Conservation (phyloP, 1,284 basidiomycete species). For the Mycena citricolor region DNA sequence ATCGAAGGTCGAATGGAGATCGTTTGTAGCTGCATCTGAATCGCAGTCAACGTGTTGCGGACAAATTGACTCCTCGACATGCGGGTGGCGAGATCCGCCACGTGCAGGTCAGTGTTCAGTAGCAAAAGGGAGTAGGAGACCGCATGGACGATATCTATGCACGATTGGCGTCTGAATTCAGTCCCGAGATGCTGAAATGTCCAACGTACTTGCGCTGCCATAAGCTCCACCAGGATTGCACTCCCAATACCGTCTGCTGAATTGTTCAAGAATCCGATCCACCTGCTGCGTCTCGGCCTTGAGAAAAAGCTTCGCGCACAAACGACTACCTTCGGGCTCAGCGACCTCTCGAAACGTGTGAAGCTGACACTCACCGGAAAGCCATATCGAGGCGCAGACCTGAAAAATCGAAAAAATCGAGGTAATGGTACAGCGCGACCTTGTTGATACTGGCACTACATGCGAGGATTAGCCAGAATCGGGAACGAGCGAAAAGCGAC, state of each 20-base stretch:
- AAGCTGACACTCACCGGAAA: slow-evolving; percentile 63
- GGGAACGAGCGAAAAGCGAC: slow-evolving; percentile 34
- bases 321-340: too few relatives aligned
- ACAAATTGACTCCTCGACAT: slow-evolving; percentile 97
- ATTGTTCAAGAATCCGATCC: slow-evolving; percentile 92
- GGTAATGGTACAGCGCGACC: slow-evolving; percentile 75
- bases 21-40: slow-evolving; percentile 70
- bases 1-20: slow-evolving; percentile 46
- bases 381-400: slow-evolving; percentile 83
- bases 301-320: slow-evolving; percentile 90
- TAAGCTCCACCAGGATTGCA: slow-evolving; percentile 83
- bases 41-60: slow-evolving; percentile 85
- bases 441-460: slow-evolving; percentile 75
- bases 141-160: slow-evolving; percentile 84
- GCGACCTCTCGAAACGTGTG: too few relatives aligned
- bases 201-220: slow-evolving; percentile 75
- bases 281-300: slow-evolving; percentile 98
- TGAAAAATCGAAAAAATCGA: slow-evolving; percentile 88
- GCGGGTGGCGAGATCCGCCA: slow-evolving; percentile 84
- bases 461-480: neutral
- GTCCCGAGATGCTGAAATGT: slow-evolving; percentile 7
- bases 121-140: slow-evolving; percentile 91
- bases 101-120: slow-evolving; percentile 96
- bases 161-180: slow-evolving; percentile 1
- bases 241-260: slow-evolving; percentile 87